Evolutionary conservation across 163 green algal species (phyloP), one percentile per base, ranked within the genome.

Genomic region (Chloromonas sp.): DNA sequence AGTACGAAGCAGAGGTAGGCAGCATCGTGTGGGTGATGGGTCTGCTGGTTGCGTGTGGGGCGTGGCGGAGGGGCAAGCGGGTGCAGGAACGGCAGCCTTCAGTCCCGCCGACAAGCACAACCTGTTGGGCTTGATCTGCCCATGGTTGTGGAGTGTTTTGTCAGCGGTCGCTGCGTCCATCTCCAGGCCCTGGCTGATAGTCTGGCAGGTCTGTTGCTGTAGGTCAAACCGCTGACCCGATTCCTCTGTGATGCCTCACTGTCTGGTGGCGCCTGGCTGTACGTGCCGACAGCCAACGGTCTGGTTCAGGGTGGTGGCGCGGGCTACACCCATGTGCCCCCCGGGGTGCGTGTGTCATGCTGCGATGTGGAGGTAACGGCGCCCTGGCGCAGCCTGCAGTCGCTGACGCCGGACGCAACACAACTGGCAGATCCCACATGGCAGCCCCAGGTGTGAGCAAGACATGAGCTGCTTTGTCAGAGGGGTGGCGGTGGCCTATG

Each of bases 361-460:
- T 95, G 90, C 81, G 86, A 86, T 14, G 58, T 95, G 0, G 94
- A 97, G 88, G 89, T 92, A 1, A 66, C 85, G 1, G 88, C 86
- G 0, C 87, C 90, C 59, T 96, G 93, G 90, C 59, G 70, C 0
- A 71, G 81, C 2, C 60, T 96, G 60, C 82, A 86, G 71, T 92
- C 85, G 57, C 89, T 96, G 0, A 93, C 91, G 0, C 94, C 94
- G 0, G 94, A 97, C 58, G 94, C 93, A 59, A 95, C 93, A 1
- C 93, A 96, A 87, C 87, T 97, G 79, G 76, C 84, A 70, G 61
- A 58, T 36, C 14, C n/a, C 15, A 60, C 71, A 59, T 89, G 87
- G 85, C 11, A 57, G 71, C 70, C 15, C 58, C 79, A 85, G 84
- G 3, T 84, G 0, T 83, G 78, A 14, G 58, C n/a, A 0, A 14